Base-by-base conservation (phyloP, 345 rosid genomes). In the Mangifera indica region DNA sequence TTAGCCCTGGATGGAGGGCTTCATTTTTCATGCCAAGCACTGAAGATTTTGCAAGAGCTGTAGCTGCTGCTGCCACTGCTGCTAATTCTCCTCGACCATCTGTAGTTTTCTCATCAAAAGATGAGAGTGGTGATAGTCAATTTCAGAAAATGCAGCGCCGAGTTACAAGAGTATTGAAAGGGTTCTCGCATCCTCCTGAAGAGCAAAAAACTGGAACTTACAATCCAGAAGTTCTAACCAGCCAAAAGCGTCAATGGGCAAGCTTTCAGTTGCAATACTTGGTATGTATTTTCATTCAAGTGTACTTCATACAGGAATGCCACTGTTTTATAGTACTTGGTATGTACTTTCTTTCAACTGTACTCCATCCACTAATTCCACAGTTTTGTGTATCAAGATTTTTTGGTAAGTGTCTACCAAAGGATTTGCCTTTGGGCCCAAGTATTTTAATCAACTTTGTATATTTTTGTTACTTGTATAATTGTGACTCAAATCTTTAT, bases 231-330 rank as follows among this genome's bases (percentile, higher is more conserved):
- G 85, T 92, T 86, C 80, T 94, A 72, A 94, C 97, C 5, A 90
- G 88, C 87, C 98, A 87, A 78, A 94, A 94, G 88, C 97, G 97
- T 70, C 97, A 89, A 46, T 94, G 98, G 97, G 92, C 95, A 14
- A 90, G 78, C 45, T 86, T 76, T 75, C 98, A 94, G 81, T 84
- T 90, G 72, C 97, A 91, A 62, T 84, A 90, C 84, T 81, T 91
- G 97, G 97, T 91, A 83, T 58, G 87, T 20, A 63, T 14, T 71
- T 80, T 66, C 24, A 63, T 73, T 63, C 32, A 62, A 80, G 73
- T 69, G 66, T n/a, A 18, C 10, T 60, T n/a, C 29, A 37, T 55
- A 37, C 73, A 21, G 49, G 60, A 25, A 26, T 63, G 48, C 29
- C 40, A 42, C 44, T 49, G 45, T 48, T 29, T 29, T 29, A 29